Conservation (phyloP, 2,329 filamentous ascomycete species). For the Fusarium hostae region DNA sequence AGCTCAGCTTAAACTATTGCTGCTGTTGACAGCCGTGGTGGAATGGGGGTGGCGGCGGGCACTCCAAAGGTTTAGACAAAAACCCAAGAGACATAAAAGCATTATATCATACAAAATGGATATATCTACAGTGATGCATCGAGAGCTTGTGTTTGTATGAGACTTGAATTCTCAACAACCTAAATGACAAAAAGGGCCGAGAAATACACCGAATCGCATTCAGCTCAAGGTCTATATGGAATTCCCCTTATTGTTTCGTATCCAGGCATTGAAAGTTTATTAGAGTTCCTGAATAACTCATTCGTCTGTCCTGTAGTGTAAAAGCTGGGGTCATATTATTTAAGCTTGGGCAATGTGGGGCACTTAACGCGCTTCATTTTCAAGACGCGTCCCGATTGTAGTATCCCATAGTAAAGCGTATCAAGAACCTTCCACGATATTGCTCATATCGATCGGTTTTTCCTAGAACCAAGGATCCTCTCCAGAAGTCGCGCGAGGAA, state of each 20-base stretch:
- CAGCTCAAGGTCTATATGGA: not conserved
- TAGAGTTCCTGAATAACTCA: not conserved
- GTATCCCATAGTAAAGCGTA: not conserved
- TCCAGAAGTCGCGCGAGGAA: not conserved
- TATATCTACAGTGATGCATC: not conserved
- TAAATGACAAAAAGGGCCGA: no score
- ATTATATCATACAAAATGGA: not conserved
- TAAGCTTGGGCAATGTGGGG: slow-evolving; percentile 2
- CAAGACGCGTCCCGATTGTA: slow-evolving; percentile 32
- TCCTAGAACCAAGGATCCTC: not conserved
- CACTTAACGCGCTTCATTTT: slow-evolving; percentile 39
- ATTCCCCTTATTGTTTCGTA: not conserved
- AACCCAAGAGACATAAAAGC: not conserved
- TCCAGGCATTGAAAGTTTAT: not conserved
- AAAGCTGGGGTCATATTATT: not conserved
- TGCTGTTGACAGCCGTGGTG: slow-evolving; percentile 8
- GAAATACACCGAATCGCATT: not conserved
- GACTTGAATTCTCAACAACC: not conserved
- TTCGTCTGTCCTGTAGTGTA: not conserved
- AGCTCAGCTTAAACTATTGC: slow-evolving; percentile 36
- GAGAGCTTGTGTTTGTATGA: not conserved
- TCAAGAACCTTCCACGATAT: not conserved
- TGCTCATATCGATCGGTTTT: not conserved
- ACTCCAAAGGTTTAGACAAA: not conserved
- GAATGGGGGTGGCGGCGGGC: not conserved